Percentiles rank a stretch among this genome's conserved stretches.
phyloP scores from a whole-genome alignment of 73 alveolate species.

The Tetrahymena elliotti region DNA sequence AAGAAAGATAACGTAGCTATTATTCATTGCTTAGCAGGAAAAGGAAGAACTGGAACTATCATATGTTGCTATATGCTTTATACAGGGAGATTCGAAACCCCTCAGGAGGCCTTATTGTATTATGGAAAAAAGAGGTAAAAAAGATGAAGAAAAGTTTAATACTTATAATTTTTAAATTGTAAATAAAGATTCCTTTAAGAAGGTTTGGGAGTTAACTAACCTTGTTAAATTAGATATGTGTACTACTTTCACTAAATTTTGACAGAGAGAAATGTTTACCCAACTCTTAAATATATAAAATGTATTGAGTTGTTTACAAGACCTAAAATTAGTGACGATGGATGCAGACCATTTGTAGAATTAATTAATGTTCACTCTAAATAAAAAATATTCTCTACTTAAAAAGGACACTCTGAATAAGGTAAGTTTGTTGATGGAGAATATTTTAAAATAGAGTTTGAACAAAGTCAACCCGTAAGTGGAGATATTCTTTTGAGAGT shows the following conservation, averaged over 20 bases:
- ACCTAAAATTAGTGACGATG: conserved; percentile 33
- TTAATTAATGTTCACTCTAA: conserved; percentile 47
- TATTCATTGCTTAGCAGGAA: conserved; percentile 74
- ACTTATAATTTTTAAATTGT: not conserved
- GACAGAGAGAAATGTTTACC: conserved; percentile 1
- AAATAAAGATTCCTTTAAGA: conserved; percentile 7
- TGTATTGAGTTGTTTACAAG: conserved; percentile 38
- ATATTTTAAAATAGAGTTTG: not conserved
- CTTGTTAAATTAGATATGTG: conserved; percentile 52
- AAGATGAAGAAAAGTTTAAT: not conserved
- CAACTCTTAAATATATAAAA: conserved; percentile 3
- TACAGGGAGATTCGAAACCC: conserved; percentile 52
- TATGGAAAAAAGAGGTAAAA: conserved; percentile 57
- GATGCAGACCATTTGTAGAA: conserved; percentile 51
- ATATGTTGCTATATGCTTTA: conserved; percentile 60
- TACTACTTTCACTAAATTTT: conserved; percentile 45
- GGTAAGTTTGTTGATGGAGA: not conserved
- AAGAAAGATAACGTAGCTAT: conserved; percentile 51
- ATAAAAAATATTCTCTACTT: conserved; percentile 21
- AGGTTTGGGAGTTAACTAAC: conserved; percentile 69
- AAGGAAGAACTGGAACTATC: conserved; percentile 78
- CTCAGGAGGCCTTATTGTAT: conserved; percentile 46
- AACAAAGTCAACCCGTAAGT: not conserved
- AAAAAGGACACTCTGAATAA: conserved; percentile 7
- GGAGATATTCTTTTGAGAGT: conserved; percentile 16